Evolutionary conservation across 2,329 filamentous ascomycete genomes (phyloP), one percentile per base, ranked within the genome.

Genomic region (Didymella segeticola): DNA sequence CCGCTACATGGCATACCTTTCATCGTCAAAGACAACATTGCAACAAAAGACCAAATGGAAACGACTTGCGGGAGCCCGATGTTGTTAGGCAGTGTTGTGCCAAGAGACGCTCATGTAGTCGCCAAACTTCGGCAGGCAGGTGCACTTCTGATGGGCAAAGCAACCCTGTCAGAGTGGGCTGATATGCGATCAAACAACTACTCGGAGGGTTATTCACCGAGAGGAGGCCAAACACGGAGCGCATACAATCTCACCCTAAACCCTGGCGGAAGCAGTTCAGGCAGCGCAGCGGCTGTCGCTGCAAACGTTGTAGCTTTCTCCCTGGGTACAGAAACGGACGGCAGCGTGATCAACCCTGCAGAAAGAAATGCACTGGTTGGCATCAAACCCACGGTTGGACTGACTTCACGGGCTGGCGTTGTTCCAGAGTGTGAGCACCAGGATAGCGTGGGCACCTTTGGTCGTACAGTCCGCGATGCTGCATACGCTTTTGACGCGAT

Each of bases 1-100:
- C 84, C 85, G 1, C 79, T 93, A 1, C 89, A 92, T 68, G 89
- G 89, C 3, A 89, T 93, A 36, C 89, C 89, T 0, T 89, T 89
- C 68, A 78, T 88, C 2, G 83, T 91, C 59, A 92, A 92, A 73
- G 89, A 92, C 26, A 73, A 71, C 37, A 72, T 73, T 25, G 71
- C 69, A 1, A 85, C 83, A 8, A 85, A 85, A 58, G 89, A 91
- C 68, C 82, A 82, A 45, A 83, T 92, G 81, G 82, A 91, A 67
- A 92, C 89, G 0, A 91, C 89, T 0, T 88, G 89, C 0, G 89
- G 89, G 0, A 85, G 82, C 64, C 87, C 79, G 81, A 85, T 85
- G 15, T 79, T 92, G 0, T 71, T 89, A 1, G 89, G 88, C 1
- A 86, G 80, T 38, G 75, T 86, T 0, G 85, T 89, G 0, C 87